Conservation (phyloP, 192 early-diverging fungal species). For the Funneliformis geosporum region DNA sequence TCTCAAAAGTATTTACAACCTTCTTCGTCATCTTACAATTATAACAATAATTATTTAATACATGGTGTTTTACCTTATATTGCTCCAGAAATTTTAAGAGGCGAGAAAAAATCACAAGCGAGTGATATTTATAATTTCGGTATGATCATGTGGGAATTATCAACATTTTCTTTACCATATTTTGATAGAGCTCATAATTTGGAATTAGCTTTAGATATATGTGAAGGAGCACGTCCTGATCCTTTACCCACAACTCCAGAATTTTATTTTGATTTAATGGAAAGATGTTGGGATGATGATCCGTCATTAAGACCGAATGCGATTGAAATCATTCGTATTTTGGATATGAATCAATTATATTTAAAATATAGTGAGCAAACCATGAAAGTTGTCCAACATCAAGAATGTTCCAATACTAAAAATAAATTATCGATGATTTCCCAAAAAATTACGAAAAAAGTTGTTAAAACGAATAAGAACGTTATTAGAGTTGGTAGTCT, state of each 20-base stretch:
- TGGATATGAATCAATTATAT: neutral
- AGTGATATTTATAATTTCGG: conserved; percentile 46
- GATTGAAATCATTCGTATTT: neutral
- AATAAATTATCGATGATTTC: neutral
- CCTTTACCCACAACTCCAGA: conserved; percentile 38
- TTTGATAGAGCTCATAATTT: conserved; percentile 34
- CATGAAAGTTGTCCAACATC: neutral
- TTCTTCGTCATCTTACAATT: too few relatives aligned
- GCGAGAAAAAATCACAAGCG: neutral
- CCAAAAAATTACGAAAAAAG: neutral
- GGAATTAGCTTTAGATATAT: conserved; percentile 32
- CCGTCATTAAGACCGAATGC: conserved; percentile 28
- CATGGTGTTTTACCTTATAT: conserved; percentile 41
- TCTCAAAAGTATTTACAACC: neutral
- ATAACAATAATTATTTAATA: neutral
- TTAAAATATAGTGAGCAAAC: neutral
- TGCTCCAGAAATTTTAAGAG: conserved; percentile 36
- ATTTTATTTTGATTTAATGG: conserved; percentile 40
- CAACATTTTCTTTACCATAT: conserved; percentile 42
- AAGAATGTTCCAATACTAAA: neutral
- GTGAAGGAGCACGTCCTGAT: conserved; percentile 38
- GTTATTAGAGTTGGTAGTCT: neutral
- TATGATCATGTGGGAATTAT: conserved; percentile 48
- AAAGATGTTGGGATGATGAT: conserved; percentile 43
- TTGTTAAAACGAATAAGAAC: neutral